Percentiles rank a stretch among this genome's conserved stretches.
Conservation (phyloP, 192 early-diverging fungal species). For the Entomortierella parvispora region DNA sequence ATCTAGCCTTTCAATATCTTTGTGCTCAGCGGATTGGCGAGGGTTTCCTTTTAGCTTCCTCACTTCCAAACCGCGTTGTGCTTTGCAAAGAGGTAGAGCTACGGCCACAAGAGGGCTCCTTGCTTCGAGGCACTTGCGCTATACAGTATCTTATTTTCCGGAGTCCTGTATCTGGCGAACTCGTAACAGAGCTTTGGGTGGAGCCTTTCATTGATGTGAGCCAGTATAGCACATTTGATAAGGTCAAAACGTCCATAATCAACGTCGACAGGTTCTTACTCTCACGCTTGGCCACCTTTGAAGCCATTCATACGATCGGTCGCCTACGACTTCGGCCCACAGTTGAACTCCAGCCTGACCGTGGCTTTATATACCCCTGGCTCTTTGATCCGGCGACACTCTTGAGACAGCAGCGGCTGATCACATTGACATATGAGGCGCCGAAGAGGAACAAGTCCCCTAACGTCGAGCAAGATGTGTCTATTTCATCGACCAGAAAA, state of each 20-base stretch:
- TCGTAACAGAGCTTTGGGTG: slow-evolving; percentile 67
- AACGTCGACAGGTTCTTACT: slow-evolving; percentile 52
- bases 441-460: neutral
- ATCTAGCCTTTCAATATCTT: slow-evolving; percentile 62
- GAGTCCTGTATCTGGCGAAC: slow-evolving; percentile 47
- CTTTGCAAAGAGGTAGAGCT: slow-evolving; percentile 62
- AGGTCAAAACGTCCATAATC: slow-evolving; percentile 29
- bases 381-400: slow-evolving; percentile 47
- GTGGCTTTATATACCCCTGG: slow-evolving; percentile 50
- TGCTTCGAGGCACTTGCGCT: slow-evolving; percentile 29
- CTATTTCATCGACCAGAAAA: neutral
- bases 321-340: slow-evolving; percentile 30
- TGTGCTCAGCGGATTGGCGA: slow-evolving; percentile 58
- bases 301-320: slow-evolving; percentile 61
- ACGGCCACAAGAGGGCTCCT: slow-evolving; percentile 5
- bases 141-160: slow-evolving; percentile 63
- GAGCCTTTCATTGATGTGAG: slow-evolving; percentile 55
- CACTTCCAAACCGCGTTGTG: slow-evolving; percentile 43
- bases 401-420: slow-evolving; percentile 38
- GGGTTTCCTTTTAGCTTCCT: slow-evolving; percentile 53
- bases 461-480: neutral
- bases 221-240: slow-evolving; percentile 31
- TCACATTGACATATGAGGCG: slow-evolving; percentile 40
- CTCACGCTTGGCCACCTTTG: slow-evolving; percentile 66
- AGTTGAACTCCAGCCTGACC: slow-evolving; percentile 7